phyloP scores from a whole-genome alignment of 805 yeast species.

The Yarrowia yakushimensis region DNA sequence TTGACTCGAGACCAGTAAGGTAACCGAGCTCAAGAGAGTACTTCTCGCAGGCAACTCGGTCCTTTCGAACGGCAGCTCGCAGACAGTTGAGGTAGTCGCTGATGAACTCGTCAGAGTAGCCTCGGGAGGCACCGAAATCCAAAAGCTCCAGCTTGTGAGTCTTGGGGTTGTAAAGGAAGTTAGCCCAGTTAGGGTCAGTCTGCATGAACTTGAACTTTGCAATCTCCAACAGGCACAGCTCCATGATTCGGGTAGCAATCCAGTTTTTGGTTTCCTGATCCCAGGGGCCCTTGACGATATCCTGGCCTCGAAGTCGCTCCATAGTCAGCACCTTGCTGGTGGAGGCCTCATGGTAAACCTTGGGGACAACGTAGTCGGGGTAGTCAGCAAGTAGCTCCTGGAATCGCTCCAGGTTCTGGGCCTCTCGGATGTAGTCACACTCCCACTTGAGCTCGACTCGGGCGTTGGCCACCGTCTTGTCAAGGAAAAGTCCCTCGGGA shows the following conservation, averaged over 20 bases:
- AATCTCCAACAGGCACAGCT: slow-evolving; percentile 80
- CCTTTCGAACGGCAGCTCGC: slow-evolving; percentile 68
- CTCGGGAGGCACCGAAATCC: slow-evolving; percentile 95
- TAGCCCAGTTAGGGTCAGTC: slow-evolving; percentile 99
- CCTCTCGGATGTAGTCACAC: slow-evolving; percentile 91
- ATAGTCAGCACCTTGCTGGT: slow-evolving; percentile 84
- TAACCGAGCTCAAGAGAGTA: slow-evolving; percentile 77
- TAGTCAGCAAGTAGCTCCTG: slow-evolving; percentile 57
- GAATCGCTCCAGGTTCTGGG: slow-evolving; percentile 68
- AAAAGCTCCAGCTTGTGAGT: slow-evolving; percentile 75
- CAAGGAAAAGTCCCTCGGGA: slow-evolving; percentile 89
- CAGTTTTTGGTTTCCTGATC: slow-evolving; percentile 70
- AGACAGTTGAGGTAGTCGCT: slow-evolving; percentile 64
- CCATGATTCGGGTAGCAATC: slow-evolving; percentile 83
- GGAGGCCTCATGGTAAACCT: slow-evolving; percentile 69
- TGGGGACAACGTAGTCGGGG: slow-evolving; percentile 72
- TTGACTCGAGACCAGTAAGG: slow-evolving; percentile 85
- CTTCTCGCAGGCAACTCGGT: slow-evolving; percentile 58
- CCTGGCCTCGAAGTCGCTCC: slow-evolving; percentile 81
- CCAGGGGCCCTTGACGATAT: slow-evolving; percentile 70
- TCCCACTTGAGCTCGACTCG: slow-evolving; percentile 94
- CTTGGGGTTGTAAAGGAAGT: slow-evolving; percentile 75
- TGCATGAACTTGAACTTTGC: slow-evolving; percentile 89
- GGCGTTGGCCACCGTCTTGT: slow-evolving; percentile 89
- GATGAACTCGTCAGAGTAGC: slow-evolving; percentile 65